Evolutionary conservation across 2,329 filamentous ascomycete species (phyloP).

Genomic region (Mycosphaerella arachidis): DNA sequence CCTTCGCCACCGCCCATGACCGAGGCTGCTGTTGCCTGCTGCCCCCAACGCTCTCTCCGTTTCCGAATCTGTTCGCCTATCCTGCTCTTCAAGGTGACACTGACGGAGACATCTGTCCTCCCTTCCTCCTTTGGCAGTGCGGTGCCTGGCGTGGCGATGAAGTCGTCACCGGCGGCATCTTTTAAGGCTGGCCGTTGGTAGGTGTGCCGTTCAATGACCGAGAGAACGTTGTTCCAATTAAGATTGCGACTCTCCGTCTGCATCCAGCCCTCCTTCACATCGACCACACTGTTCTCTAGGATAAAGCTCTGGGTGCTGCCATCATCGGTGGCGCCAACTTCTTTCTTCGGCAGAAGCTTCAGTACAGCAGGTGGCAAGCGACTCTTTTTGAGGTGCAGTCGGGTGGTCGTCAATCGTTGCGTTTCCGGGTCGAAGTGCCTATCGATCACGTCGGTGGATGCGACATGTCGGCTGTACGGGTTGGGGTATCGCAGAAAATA

Average conservation of each 20-base stretch:
- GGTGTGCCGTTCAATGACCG: conserved; percentile 69
- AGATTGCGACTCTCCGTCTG: conserved; percentile 74
- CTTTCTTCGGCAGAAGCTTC: conserved; percentile 67
- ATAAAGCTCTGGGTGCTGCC: conserved; percentile 70
- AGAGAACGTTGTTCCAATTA: conserved; percentile 75
- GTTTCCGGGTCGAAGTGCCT: conserved; percentile 68
- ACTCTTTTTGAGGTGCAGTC: conserved; percentile 76
- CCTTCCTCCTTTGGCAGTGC: conserved; percentile 30
- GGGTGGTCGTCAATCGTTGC: conserved; percentile 70
- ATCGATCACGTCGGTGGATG: conserved; percentile 77
- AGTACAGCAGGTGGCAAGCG: conserved; percentile 70
- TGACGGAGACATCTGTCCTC: conserved; percentile 66
- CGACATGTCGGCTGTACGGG: conserved; percentile 75
- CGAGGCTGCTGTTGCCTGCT: conserved; percentile 36
- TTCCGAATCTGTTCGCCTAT: conserved; percentile 65
- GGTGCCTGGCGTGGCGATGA: not conserved
- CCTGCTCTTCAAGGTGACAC: conserved; percentile 66
- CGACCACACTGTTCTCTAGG: conserved; percentile 72
- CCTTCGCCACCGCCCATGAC: conserved; percentile 28
- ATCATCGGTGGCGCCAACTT: conserved; percentile 56
- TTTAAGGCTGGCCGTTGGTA: conserved; percentile 52
- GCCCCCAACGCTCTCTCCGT: conserved; percentile 41
- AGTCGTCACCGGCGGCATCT: conserved; percentile 9
- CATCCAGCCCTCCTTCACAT: conserved; percentile 79
- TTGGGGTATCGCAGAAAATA: conserved; percentile 89